Evolutionary conservation across 2,329 filamentous ascomycete genomes (phyloP).

Genomic region (Fusarium tupiense): DNA sequence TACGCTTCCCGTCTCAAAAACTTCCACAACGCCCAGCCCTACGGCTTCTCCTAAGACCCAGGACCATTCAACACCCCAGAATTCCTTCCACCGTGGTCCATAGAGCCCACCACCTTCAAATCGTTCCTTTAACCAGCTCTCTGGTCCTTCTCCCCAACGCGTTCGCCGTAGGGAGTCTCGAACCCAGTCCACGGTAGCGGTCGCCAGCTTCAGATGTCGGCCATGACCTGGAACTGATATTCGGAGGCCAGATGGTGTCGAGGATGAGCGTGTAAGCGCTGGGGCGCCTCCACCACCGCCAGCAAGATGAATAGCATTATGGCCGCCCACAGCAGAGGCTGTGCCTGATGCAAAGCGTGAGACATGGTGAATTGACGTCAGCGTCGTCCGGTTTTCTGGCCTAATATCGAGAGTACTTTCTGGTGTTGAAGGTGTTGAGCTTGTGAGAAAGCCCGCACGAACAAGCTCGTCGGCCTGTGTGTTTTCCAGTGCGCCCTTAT

Average conservation of each 20-base stretch:
- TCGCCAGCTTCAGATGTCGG: slow-evolving; percentile 71
- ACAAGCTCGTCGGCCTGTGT: slow-evolving; percentile 68
- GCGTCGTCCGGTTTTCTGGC: slow-evolving; percentile 63
- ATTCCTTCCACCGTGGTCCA: slow-evolving; percentile 68
- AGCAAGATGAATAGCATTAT: slow-evolving; percentile 69
- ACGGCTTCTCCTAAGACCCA: slow-evolving; percentile 78
- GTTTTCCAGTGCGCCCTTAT: slow-evolving; percentile 49
- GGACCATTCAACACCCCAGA: slow-evolving; percentile 74
- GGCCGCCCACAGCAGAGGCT: slow-evolving; percentile 73
- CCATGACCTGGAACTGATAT: slow-evolving; percentile 75
- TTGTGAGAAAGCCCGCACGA: slow-evolving; percentile 73
- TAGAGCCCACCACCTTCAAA: slow-evolving; percentile 72
- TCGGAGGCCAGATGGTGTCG: slow-evolving; percentile 50
- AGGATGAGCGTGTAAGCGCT: slow-evolving; percentile 41
- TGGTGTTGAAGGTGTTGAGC: slow-evolving; percentile 45
- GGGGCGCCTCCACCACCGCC: slow-evolving; percentile 63
- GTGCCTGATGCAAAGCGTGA: slow-evolving; percentile 74
- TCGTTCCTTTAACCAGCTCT: slow-evolving; percentile 69
- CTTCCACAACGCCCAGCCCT: slow-evolving; percentile 74
- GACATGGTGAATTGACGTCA: slow-evolving; percentile 70
- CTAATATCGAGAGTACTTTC: slow-evolving; percentile 56
- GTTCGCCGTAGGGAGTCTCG: slow-evolving; percentile 66
- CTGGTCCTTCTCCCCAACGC: slow-evolving; percentile 70
- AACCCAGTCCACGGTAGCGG: slow-evolving; percentile 70
- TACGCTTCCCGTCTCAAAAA: slow-evolving; percentile 80